phyloP scores from a whole-genome alignment of 805 yeast genomes.

The Suhomyces kilbournensis region DNA sequence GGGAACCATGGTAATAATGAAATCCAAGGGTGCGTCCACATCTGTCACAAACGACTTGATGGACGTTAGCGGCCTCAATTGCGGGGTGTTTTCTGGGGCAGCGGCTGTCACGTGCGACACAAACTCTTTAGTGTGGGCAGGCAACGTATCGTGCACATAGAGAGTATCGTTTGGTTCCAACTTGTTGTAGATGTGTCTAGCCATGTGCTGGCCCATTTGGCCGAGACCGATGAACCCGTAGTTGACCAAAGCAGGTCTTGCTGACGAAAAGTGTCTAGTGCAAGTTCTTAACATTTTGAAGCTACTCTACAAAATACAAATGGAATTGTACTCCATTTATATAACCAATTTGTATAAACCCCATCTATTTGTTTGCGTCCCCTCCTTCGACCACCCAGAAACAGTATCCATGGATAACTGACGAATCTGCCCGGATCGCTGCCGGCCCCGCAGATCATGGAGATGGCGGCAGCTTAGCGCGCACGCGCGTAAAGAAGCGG shows the following conservation, averaged over 20 bases:
- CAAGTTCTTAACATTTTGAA: slow-evolving; percentile 4
- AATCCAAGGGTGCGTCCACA: slow-evolving; percentile 36
- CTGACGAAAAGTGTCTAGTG: slow-evolving; percentile 5
- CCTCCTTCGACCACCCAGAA: background rate
- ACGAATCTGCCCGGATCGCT: background rate
- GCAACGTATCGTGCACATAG: slow-evolving; percentile 43
- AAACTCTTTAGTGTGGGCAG: slow-evolving; percentile 24
- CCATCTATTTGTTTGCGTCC: background rate
- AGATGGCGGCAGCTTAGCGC: background rate
- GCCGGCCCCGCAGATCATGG: background rate
- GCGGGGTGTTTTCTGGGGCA: slow-evolving; percentile 20
- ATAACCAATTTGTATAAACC: background rate
- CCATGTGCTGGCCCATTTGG: slow-evolving; percentile 57
- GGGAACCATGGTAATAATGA: slow-evolving; percentile 52
- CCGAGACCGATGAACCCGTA: slow-evolving; percentile 59
- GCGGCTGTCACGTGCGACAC: slow-evolving; percentile 19
- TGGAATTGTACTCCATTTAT: background rate
- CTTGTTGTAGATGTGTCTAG: slow-evolving; percentile 43
- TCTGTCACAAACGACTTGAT: slow-evolving; percentile 25
- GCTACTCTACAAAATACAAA: background rate
- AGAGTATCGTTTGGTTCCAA: slow-evolving; percentile 37
- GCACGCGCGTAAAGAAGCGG: background rate
- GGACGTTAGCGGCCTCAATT: slow-evolving; percentile 17
- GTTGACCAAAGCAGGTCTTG: slow-evolving; percentile 10
- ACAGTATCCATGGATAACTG: background rate